phyloP scores from a whole-genome alignment of 306 rosid species.

The Crataegus laevigata region DNA sequence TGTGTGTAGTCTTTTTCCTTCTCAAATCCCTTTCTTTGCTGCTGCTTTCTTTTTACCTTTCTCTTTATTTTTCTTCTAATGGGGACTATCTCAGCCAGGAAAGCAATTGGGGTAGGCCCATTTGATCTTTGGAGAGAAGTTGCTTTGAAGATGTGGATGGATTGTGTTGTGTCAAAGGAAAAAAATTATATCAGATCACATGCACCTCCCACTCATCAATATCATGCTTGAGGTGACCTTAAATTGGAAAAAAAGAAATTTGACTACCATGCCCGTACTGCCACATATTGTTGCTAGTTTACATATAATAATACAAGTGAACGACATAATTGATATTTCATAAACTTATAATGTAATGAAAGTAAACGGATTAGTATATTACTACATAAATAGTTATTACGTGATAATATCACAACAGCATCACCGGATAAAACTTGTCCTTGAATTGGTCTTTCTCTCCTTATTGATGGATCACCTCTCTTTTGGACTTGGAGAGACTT shows the following conservation, averaged over 20 bases:
- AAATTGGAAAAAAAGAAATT: background rate
- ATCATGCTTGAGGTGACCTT: constrained; percentile 3
- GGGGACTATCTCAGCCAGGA: constrained; percentile 11
- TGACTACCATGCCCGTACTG: no score
- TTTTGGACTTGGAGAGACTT: background rate
- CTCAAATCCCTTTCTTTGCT: background rate
- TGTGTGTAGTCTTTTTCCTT: constrained; percentile 1
- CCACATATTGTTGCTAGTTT: background rate
- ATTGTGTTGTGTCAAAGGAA: background rate
- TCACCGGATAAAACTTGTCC: no score
- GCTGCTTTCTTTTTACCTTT: constrained; percentile 5
- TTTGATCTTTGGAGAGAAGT: constrained; percentile 5
- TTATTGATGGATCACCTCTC: background rate
- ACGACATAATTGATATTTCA: background rate
- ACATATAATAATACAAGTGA: background rate
- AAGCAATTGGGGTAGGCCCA: constrained; percentile 27
- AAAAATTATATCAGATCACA: constrained; percentile 25
- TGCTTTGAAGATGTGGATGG: constrained; percentile 19
- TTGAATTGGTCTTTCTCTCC: background rate
- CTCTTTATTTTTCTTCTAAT: constrained; percentile 4
- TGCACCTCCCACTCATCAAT: constrained; percentile 32
- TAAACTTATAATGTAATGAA: background rate
- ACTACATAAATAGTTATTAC: no score
- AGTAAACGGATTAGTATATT: no score
- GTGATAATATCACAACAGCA: no score